Evolutionary conservation across 2,329 filamentous ascomycete genomes (phyloP).

Genomic region (Epichloe bromicola): DNA sequence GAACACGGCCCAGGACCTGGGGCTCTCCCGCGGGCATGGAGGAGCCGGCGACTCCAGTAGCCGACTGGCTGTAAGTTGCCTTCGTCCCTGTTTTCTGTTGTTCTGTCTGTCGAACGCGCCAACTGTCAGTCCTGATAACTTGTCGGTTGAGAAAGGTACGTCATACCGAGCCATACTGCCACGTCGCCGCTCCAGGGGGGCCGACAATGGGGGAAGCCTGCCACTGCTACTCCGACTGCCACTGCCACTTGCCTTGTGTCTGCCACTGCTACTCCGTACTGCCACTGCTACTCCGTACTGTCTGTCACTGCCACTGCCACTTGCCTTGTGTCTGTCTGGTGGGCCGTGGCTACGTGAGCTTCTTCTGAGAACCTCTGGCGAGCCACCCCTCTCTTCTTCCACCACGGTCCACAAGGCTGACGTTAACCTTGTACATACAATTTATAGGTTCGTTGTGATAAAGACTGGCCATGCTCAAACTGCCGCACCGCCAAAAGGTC

Average conservation of each 20-base stretch:
- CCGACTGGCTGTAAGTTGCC: conserved; percentile 23
- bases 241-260: too few species aligned
- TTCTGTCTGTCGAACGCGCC: neutral
- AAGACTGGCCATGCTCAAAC: conserved; percentile 44
- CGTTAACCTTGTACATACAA: neutral
- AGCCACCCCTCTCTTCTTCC: neutral
- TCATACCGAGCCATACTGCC: conserved; percentile 1
- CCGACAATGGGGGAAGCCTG: neutral
- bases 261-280: too few species aligned
- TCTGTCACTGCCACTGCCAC: too few species aligned
- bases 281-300: too few species aligned
- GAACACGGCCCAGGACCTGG: conserved; percentile 3
- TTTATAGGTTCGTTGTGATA: conserved; percentile 43
- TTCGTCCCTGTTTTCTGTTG: neutral
- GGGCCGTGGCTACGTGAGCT: too few species aligned
- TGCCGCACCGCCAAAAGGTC: conserved; percentile 38
- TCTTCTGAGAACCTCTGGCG: too few species aligned
- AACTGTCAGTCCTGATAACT: neutral
- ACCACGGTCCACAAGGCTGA: conserved; percentile 4
- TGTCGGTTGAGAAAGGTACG: conserved; percentile 26
- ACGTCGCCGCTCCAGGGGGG: neutral
- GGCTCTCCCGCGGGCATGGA: neutral
- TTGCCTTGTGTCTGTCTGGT: too few species aligned
- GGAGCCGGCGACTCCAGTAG: conserved; percentile 19
- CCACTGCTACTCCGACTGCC: too few species aligned